Conservation (phyloP, 2,329 filamentous ascomycete species). For the Aureobasidium zeae region DNA sequence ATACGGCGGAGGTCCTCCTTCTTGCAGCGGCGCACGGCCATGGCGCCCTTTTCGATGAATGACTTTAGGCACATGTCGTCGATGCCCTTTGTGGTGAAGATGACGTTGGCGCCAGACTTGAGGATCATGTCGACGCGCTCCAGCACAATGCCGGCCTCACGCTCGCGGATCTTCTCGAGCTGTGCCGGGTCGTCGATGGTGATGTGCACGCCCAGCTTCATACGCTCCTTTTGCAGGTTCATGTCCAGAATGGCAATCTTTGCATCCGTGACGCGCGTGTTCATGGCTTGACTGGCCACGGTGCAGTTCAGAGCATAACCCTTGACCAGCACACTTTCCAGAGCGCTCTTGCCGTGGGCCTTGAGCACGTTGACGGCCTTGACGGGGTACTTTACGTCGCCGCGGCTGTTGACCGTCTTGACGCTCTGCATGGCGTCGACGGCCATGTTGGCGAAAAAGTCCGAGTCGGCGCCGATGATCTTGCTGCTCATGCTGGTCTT, state of each 20-base stretch:
- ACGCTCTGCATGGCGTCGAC: slow-evolving; percentile 94
- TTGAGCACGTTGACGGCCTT: slow-evolving; percentile 99
- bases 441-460: slow-evolving; percentile 96
- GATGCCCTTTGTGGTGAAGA: slow-evolving; percentile 96
- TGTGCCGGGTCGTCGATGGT: slow-evolving; percentile 96
- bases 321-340: slow-evolving; percentile 84
- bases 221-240: slow-evolving; percentile 96
- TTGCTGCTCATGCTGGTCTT: slow-evolving; percentile 99
- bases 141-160: slow-evolving; percentile 85
- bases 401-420: slow-evolving; percentile 82
- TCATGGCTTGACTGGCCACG: slow-evolving; percentile 96
- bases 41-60: slow-evolving; percentile 88
- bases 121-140: slow-evolving; percentile 96
- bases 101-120: slow-evolving; percentile 91
- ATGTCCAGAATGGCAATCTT: slow-evolving; percentile 97
- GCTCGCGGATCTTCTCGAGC: slow-evolving; percentile 89
- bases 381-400: slow-evolving; percentile 91
- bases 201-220: slow-evolving; percentile 98
- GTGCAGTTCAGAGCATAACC: slow-evolving; percentile 98
- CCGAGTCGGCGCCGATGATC: slow-evolving; percentile 90
- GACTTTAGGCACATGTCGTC: slow-evolving; percentile 91
- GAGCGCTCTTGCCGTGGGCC: slow-evolving; percentile 86
- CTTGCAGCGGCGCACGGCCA: slow-evolving; percentile 93
- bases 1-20: slow-evolving; percentile 96
- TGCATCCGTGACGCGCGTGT: slow-evolving; percentile 79